Evolutionary conservation across 2,329 filamentous ascomycete species (phyloP), one percentile per base, ranked within the genome.

Genomic region (Pseudogymnoascus destructans): DNA sequence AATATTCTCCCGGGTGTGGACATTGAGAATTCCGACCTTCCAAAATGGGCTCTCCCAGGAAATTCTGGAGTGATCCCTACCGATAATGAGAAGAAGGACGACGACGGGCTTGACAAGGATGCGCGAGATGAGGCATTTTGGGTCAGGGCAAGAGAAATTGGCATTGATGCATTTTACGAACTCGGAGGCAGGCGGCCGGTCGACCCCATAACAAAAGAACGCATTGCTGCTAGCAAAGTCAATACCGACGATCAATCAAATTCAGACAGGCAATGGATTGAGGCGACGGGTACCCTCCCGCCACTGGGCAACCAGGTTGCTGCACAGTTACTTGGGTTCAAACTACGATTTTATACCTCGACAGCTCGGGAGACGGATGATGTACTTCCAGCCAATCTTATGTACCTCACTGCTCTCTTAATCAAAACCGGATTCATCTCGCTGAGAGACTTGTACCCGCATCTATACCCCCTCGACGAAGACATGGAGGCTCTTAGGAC

Each of bases 381-480:
- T 66, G 78, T 84, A 2, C 77, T 97, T 1, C 93, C 93, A 0
- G 88, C 93, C 36, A 98, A 98, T 65, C 77, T 98, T 2, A 89
- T 97, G 27, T 95, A 93, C 64, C 79, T 98, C 15, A 86, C 91
- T 0, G 91, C 93, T 1, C 79, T 97, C 32, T 80, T 98, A 27
- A 91, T 98, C 73, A 98, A 98, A 73, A 88, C 96, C 63, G 95
- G 93, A 1, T 98, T 98, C 70, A 89, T 98, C 60, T 96, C 93
- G 1, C 75, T 98, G 5, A 80, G 83, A 57, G 93, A 98, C 68
- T 75, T 98, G 1, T 97, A 95, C 69, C 85, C 90, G 13, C 93
- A 98, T 69, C 79, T 98, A 0, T 95, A 90, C 75, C 89, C 93
- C 6, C 74, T 79, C 0, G 93, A 97, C 63, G 84, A 89, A 30